Base-by-base conservation (phyloP, 495 filamentous ascomycete genomes). In the Aspergillus sclerotioniger region DNA sequence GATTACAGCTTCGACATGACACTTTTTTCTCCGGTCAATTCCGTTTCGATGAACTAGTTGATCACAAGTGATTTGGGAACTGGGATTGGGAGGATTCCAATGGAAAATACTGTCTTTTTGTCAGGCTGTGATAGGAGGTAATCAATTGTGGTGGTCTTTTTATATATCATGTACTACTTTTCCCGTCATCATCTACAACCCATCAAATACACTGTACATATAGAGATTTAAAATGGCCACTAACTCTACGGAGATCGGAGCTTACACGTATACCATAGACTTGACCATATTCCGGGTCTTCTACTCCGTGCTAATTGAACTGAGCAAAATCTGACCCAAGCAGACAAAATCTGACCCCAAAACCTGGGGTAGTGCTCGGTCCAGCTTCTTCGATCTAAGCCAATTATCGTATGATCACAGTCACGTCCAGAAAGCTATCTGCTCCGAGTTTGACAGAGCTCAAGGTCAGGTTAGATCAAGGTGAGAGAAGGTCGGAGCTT, bases 191-290 rank as follows among this genome's bases (percentile, higher is more conserved):
- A 60, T 62, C 59, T 59, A 63, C 57, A 62, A 60, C 45, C 31
- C 60, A 45, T 31, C 47, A 49, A 67, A 64, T 67, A 67, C 64
- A 67, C 58, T 76, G 73, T 76, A 76, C 73, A 76, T 76, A 76
- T 76, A 76, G 73, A 76, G 69, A 25, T 72, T 67, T 73, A 76
- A 67, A 67, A 63, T 63, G 64, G 62, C 64, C 64, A 67, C 64
- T 67, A 49, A 63, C 37, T 41, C 37, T 13, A 41, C 37, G 37
- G 37, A 41, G 37, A 61, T 44, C 45, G 41, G 51, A 35, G 19
- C 12, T 37, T 47, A 33, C 43, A n/a, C n/a, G n/a, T 43, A 17
- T 47, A 32, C 59, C 54, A 44, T 33, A 3, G 31, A 32, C 21
- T 19, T 41, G 25, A n/a, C 29, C 20, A 17, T 32, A 19, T 55